Base-by-base conservation (phyloP, 805 yeast species). In the Yamadazyma sp. region DNA sequence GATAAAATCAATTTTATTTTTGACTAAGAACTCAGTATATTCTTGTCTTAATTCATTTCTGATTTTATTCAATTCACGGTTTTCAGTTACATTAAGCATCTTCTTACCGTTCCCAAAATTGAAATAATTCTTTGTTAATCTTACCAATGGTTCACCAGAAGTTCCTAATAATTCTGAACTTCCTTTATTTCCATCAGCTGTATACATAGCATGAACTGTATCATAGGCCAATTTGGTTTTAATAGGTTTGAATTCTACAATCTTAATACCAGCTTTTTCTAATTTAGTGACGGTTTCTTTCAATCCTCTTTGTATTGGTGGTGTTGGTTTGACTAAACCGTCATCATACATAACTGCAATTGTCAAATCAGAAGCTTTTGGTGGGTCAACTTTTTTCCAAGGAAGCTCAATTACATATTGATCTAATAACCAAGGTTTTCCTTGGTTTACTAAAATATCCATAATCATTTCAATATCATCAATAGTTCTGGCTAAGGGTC, bases 401-500 rank as follows among this genome's bases (percentile, higher is more conserved):
- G 73, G 70, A 38, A 76, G 47, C 22, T 76, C 76, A 17, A 73
- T 43, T 40, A 68, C 52, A 51, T 66, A 61, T 22, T 65, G 70
- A 47, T 76, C 81, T 10, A 44, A 48, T 18, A 62, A 58, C 84
- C 86, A 80, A 8, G 87, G 87, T 44, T 75, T 64, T 41, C 86
- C 87, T 20, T 64, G 63, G 50, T 78, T 79, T 46, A 78, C 64
- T 53, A 76, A 80, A 12, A 62, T 42, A 38, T 75, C 69, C 88
- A 82, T 82, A 64, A 78, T 78, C 39, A 76, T 58, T 14, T 82
- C 87, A 44, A 82, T 58, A 57, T 83, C 91, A 4, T 79, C 83
- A 30, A 79, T 62, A 4, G 76, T 60, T 47, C 81, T 70, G 3
- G 85, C 69, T 60, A 83, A 54, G 26, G 91, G 91, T 16, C 89